Evolutionary conservation across 164 flowering plant species (phyloP), one percentile per base, ranked within the genome.

Genomic region (Kalanchoe fedtschenkoi): DNA sequence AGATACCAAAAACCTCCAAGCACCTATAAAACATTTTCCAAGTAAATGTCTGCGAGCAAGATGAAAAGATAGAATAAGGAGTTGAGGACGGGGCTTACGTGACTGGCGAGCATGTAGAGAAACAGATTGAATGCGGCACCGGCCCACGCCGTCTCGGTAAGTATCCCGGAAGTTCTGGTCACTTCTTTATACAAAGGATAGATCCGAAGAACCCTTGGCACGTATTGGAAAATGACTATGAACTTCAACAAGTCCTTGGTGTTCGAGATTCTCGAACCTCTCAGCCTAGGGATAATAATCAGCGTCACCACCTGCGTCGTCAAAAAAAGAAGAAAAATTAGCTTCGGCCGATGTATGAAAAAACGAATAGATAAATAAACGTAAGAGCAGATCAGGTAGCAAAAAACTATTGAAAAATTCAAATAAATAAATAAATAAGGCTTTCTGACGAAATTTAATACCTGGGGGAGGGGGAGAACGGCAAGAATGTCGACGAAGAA

Each of bases 1-100:
- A 86, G 68, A 76, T 88, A 90, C 96, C 96, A 89, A 60, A 82
- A 70, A 15, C 95, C 91, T 70, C 97, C 99, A 70, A 80, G 65
- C 21, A 80, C 76, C 99, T 51, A 51, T 42, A 1, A 4, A 51
- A 16, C 4, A 21, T 22, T 51, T 10, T n/a, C 43, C 6, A 26
- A 26, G 32, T 11, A 11, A 47, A 38, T 2, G 24, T 24, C 15
- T 35, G 9, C 5, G 30, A 11, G 41, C 14, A n/a, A n/a, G n/a
- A n/a, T n/a, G n/a, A n/a, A n/a, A n/a, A n/a, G n/a, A n/a, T n/a
- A n/a, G n/a, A n/a, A n/a, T n/a, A n/a, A n/a, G n/a, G n/a, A n/a
- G n/a, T n/a, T n/a, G n/a, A n/a, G n/a, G n/a, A n/a, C n/a, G n/a
- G n/a, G 33, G 64, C 71, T 68, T 60, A 69, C 76, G 66, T 72